phyloP scores from a whole-genome alignment of 768 basidiomycete species.

The Hericium coralloides region DNA sequence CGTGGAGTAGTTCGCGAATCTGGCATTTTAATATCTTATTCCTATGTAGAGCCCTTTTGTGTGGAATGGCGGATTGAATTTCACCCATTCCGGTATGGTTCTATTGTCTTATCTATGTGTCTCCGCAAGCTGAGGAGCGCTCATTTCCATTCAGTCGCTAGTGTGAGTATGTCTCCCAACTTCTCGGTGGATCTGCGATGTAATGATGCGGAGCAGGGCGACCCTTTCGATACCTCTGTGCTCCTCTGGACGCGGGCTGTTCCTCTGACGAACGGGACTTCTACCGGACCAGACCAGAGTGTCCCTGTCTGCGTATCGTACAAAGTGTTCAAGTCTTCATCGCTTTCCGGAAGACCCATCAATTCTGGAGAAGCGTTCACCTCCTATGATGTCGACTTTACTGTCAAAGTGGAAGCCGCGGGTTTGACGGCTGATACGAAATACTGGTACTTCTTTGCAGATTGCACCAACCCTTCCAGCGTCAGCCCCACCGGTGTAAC shows the following conservation, averaged over 20 bases:
- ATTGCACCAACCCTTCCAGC: constrained; percentile 38
- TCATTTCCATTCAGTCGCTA: constrained; percentile 29
- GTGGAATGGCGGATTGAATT: constrained; percentile 42
- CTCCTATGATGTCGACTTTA: constrained; percentile 49
- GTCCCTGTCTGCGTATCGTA: constrained; percentile 43
- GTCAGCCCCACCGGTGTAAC: constrained; percentile 42
- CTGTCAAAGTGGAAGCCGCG: constrained; percentile 50
- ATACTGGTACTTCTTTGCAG: constrained; percentile 48
- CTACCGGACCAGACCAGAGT: constrained; percentile 33
- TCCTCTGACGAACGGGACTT: constrained; percentile 23
- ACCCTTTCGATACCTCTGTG: constrained; percentile 44
- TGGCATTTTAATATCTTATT: background rate
- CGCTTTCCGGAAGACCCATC: constrained; percentile 26
- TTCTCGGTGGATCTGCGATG: too few species aligned
- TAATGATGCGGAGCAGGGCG: constrained; percentile 27
- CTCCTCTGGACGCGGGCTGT: constrained; percentile 51
- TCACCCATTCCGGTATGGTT: constrained; percentile 35
- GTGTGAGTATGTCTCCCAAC: constrained; percentile 24
- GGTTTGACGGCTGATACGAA: constrained; percentile 40
- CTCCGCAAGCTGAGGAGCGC: too few species aligned
- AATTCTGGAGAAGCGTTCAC: constrained; percentile 45
- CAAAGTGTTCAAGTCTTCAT: constrained; percentile 31
- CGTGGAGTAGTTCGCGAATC: constrained; percentile 3
- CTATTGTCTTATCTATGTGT: too few species aligned
- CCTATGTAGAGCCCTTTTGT: constrained; percentile 32